Conservation (phyloP, 148 eudicot genomes). For the Amaranthus palmeri region DNA sequence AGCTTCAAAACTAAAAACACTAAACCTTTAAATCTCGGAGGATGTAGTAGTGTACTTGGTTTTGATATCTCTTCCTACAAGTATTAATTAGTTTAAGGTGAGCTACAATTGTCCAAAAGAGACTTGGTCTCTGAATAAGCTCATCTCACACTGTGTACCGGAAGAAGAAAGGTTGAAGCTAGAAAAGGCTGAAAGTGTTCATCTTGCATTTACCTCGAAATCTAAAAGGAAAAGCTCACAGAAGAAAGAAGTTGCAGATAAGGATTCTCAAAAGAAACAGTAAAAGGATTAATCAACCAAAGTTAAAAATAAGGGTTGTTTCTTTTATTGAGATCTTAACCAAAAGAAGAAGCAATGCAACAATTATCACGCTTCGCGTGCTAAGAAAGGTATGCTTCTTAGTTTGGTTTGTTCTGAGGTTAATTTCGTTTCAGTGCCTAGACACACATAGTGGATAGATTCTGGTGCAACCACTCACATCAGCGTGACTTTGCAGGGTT, state of each 20-base stretch:
- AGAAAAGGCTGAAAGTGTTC: neutral
- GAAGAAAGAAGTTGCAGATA: neutral
- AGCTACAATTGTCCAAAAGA: conserved; percentile 4
- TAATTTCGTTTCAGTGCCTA: no score
- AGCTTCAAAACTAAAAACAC: neutral
- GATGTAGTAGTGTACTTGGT: neutral
- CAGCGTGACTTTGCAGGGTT: conserved; percentile 17
- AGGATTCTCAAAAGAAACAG: neutral
- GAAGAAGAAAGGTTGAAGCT: neutral
- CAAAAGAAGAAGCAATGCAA: no score
- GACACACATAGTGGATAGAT: no score
- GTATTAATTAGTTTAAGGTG: conserved; percentile 5
- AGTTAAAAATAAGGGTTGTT: neutral
- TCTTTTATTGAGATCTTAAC: neutral
- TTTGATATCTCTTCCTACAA: neutral
- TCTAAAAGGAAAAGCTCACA: neutral
- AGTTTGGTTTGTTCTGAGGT: no score
- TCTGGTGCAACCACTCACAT: no score
- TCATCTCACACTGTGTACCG: neutral
- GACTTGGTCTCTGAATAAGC: conserved; percentile 5
- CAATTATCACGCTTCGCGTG: no score
- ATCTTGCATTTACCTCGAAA: neutral
- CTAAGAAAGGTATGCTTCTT: no score
- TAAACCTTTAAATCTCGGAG: neutral
- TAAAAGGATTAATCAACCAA: neutral